Evolutionary conservation across 768 basidiomycete species (phyloP).

Genomic region (Suillus tomentosus): DNA sequence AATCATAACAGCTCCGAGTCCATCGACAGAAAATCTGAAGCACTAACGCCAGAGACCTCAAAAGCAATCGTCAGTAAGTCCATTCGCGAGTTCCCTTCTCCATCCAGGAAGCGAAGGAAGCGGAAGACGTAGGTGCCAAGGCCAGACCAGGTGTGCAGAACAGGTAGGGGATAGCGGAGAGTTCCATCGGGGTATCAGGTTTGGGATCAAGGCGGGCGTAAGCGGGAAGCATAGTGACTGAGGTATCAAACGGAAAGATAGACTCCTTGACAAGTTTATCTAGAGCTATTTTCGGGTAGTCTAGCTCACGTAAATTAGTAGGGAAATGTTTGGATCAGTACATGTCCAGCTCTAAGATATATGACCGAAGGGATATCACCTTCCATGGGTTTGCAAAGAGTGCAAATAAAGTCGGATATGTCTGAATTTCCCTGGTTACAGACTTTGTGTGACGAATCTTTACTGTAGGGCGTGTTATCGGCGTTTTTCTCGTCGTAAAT

Average conservation of each 20-base stretch:
- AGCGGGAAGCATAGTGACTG: background rate
- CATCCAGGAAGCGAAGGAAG: background rate
- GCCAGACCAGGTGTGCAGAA: constrained; percentile 23
- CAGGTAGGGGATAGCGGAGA: constrained; percentile 34
- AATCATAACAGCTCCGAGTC: background rate
- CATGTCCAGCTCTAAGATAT: background rate
- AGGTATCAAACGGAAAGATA: constrained; percentile 2
- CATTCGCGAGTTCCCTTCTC: background rate
- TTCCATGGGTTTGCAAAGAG: constrained; percentile 25
- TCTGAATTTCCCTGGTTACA: constrained; percentile 22
- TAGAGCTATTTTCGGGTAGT: background rate
- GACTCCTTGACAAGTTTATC: background rate
- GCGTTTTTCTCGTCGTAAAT: background rate
- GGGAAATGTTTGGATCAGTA: background rate
- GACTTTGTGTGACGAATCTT: constrained; percentile 6
- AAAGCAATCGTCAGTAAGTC: background rate
- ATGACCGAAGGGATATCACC: constrained; percentile 17
- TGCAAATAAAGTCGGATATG: constrained; percentile 20
- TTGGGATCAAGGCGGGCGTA: constrained; percentile 17
- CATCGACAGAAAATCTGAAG: background rate
- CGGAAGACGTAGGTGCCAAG: background rate
- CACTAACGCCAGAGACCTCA: background rate
- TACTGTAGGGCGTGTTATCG: no score
- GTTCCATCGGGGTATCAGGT: constrained; percentile 21
- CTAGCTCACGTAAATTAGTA: background rate